Conservation (phyloP, 2,329 filamentous ascomycete species). For the Hysterium pulicare region DNA sequence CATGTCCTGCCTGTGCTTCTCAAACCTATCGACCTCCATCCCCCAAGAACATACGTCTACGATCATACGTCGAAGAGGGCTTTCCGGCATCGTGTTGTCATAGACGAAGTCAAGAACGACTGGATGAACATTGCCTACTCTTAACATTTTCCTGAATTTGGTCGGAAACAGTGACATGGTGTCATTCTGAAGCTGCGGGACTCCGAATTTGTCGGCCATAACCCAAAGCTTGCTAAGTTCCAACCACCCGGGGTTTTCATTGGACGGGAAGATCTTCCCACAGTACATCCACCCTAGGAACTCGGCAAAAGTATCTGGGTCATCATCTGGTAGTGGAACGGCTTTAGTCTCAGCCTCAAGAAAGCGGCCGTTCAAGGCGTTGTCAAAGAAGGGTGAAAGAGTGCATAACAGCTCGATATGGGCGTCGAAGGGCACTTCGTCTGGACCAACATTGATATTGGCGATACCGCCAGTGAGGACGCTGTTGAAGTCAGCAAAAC, state of each 20-base stretch:
- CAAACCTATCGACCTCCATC: conserved; percentile 4
- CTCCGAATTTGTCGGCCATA: conserved; percentile 9
- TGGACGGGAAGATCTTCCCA: not conserved
- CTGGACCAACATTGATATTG: conserved; percentile 5
- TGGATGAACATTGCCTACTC: conserved; percentile 1
- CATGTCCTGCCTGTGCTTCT: not conserved
- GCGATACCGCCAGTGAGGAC: conserved; percentile 9
- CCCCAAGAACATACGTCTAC: conserved; percentile 8
- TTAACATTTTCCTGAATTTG: not conserved
- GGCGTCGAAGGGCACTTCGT: conserved; percentile 8
- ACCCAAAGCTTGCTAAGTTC: conserved; percentile 11
- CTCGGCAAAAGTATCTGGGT: conserved; percentile 6
- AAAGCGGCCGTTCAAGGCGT: conserved; percentile 9
- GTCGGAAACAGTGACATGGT: conserved; percentile 5
- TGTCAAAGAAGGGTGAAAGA: conserved; percentile 14
- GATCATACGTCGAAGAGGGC: conserved; percentile 5
- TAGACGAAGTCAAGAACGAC: conserved; percentile 7
- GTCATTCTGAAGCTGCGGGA: conserved; percentile 8
- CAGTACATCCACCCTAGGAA: conserved; percentile 12
- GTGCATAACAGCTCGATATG: conserved; percentile 14
- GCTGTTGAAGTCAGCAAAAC: not conserved
- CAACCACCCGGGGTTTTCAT: not conserved
- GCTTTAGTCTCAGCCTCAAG: conserved; percentile 7
- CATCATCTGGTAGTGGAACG: conserved; percentile 8
- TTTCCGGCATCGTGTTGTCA: conserved; percentile 2